phyloP scores from a whole-genome alignment of 257 asterid genomes.

The Solanum sejunctum region DNA sequence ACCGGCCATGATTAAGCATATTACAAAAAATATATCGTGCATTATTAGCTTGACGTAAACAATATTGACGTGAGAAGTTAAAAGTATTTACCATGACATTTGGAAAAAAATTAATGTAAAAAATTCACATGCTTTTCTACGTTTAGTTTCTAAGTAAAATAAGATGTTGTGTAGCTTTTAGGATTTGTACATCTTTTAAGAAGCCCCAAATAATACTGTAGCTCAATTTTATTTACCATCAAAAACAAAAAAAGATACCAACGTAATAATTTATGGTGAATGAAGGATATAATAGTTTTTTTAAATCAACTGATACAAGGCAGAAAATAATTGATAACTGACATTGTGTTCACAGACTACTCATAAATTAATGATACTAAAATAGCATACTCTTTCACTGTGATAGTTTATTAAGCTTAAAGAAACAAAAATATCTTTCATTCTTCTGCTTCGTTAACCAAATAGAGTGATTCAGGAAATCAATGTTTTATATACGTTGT shows the following conservation, averaged over 20 bases:
- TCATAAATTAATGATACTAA: background rate
- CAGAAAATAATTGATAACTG: background rate
- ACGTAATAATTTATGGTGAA: background rate
- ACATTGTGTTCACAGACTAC: background rate
- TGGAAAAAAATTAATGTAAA: background rate
- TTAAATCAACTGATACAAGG: background rate
- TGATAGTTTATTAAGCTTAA: background rate
- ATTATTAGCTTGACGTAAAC: background rate
- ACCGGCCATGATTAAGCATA: background rate
- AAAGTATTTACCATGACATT: background rate
- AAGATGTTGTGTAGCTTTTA: background rate
- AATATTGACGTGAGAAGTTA: background rate
- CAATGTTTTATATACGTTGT: background rate
- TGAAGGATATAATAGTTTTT: background rate
- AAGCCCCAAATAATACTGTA: background rate
- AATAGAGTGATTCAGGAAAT: background rate
- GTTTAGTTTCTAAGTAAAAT: background rate
- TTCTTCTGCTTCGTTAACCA: background rate
- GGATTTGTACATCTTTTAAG: background rate
- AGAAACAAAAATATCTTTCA: background rate
- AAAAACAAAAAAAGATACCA: background rate
- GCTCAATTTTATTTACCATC: background rate
- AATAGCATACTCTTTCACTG: background rate
- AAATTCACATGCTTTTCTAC: background rate
- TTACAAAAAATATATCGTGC: background rate